These are phyloP conservation scores for Calonectria pteridis DNA, from an alignment of 2,329 filamentous ascomycete genomes.

Conservation along the genomic window DNA sequence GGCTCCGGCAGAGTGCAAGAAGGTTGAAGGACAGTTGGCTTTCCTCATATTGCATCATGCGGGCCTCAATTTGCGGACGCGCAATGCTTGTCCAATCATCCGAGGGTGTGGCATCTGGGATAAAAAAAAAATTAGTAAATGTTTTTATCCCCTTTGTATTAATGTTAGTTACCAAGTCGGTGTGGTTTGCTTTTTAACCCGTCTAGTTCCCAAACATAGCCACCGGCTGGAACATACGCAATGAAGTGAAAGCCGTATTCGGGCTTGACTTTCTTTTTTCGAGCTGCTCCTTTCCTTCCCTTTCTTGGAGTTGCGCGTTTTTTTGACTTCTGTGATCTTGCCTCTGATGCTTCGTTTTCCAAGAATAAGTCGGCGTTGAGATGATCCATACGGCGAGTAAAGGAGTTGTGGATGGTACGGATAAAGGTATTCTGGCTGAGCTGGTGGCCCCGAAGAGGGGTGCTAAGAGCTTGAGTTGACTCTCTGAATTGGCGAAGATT, in stretches of 20 bases:
- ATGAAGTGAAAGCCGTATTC: slow-evolving; percentile 88
- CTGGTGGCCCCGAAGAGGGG: slow-evolving; percentile 80
- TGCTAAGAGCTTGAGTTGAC: slow-evolving; percentile 75
- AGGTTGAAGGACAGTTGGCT: slow-evolving; percentile 81
- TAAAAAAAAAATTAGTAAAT: slow-evolving; percentile 15
- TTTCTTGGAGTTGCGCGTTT: slow-evolving; percentile 52
- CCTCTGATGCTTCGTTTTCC: slow-evolving; percentile 64
- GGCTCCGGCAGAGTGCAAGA: slow-evolving; percentile 78
- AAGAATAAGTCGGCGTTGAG: slow-evolving; percentile 77
- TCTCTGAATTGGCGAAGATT: slow-evolving; percentile 79
- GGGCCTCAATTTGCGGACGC: slow-evolving; percentile 71
- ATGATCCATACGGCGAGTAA: slow-evolving; percentile 83
- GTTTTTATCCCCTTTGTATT: background rate
- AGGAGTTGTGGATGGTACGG: slow-evolving; percentile 88
- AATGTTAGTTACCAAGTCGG: slow-evolving; percentile 47
- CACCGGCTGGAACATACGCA: slow-evolving; percentile 84
- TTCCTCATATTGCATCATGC: slow-evolving; percentile 76
- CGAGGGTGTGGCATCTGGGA: slow-evolving; percentile 32
- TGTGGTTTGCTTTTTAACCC: slow-evolving; percentile 80
- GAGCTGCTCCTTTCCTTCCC: slow-evolving; percentile 47
- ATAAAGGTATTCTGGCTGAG: slow-evolving; percentile 83
- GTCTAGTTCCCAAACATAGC: slow-evolving; percentile 88
- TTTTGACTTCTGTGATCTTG: slow-evolving; percentile 49
- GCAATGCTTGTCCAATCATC: slow-evolving; percentile 76
- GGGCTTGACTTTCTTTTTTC: slow-evolving; percentile 58